A percentile compares a stretch with the other conserved stretches of the same genome.
These are phyloP conservation scores for Populus alba DNA, from an alignment of 345 rosid species.

Conservation along the genomic window DNA sequence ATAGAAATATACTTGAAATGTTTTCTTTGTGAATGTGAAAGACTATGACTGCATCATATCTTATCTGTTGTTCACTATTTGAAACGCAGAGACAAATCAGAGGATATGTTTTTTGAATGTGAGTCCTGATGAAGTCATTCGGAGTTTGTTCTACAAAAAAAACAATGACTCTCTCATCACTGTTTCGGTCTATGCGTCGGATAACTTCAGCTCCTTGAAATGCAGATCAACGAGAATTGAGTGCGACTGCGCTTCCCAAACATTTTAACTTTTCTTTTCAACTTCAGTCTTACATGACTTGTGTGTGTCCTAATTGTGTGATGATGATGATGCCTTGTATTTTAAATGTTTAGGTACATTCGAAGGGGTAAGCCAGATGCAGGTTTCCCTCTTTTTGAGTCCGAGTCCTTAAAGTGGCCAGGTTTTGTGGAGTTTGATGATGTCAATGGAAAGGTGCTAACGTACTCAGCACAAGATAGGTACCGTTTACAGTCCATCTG, in stretches of 20 bases:
- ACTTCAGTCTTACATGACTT: neutral
- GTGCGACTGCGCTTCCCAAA: constrained; percentile 35
- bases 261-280: neutral
- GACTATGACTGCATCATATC: neutral
- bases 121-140: constrained; percentile 86
- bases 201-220: constrained; percentile 91
- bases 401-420: constrained; percentile 97
- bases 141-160: constrained; percentile 89
- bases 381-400: constrained; percentile 91
- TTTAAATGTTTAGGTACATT: constrained; percentile 60
- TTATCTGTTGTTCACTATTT: constrained; percentile 3
- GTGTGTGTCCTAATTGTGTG: neutral
- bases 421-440: constrained; percentile 99
- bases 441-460: constrained; percentile 92
- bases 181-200: constrained; percentile 91
- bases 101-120: constrained; percentile 86
- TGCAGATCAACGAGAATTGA: constrained; percentile 96
- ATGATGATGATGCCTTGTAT: neutral
- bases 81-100: constrained; percentile 67
- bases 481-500: constrained; percentile 21
- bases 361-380: constrained; percentile 90
- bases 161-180: constrained; percentile 97
- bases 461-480: constrained; percentile 95
- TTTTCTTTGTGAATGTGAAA: neutral
- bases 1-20: neutral